Base-by-base conservation (phyloP, 2,329 filamentous ascomycete genomes). In the Penicillium vulpinum region DNA sequence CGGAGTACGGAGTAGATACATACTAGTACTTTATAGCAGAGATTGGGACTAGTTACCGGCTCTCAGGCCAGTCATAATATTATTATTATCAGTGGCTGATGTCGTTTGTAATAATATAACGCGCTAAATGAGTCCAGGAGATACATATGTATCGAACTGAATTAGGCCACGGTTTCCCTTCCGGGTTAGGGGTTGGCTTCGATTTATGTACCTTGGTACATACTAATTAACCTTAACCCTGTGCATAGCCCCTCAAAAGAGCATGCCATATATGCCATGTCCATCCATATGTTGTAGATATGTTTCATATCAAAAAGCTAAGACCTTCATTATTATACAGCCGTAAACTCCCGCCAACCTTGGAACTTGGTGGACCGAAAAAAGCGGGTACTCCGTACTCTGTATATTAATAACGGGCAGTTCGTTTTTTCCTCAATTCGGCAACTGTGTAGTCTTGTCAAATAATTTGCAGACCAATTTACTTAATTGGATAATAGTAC, bases 311-410 rank as follows among this genome's bases (percentile, higher is more conserved):
- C 18, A 21, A 24, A 29, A 22, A 18, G 18, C n/a, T 21, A 28
- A 16, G 10, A 41, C 24, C 33, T 18, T 18, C 28, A n/a, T n/a
- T n/a, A n/a, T n/a, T n/a, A n/a, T n/a, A 56, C 47, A 55, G 53
- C 51, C 45, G 40, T n/a, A 22, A 28, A 9, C 35, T 29, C 54
- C 29, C 31, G n/a, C 22, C n/a, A n/a, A n/a, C n/a, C n/a, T n/a
- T 44, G 44, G n/a, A 18, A 38, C 28, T 40, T 11, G 26, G 55
- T 54, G 51, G 55, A 24, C 16, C 28, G n/a, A n/a, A 7, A 15
- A 16, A 45, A 36, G 50, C 43, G 54, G 54, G 54, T 44, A n/a
- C n/a, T n/a, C n/a, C 54, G n/a, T 26, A 16, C 16, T 16, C 5
- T 6, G 6, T 21, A 28, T 43, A 21, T 21, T 21, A 36, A n/a